A percentile compares a stretch with the other conserved stretches of the same genome.
These are phyloP conservation scores for Chernovozyma sophiae-reginae DNA, from an alignment of 1,139 yeast genomes.

Conservation along the genomic window DNA sequence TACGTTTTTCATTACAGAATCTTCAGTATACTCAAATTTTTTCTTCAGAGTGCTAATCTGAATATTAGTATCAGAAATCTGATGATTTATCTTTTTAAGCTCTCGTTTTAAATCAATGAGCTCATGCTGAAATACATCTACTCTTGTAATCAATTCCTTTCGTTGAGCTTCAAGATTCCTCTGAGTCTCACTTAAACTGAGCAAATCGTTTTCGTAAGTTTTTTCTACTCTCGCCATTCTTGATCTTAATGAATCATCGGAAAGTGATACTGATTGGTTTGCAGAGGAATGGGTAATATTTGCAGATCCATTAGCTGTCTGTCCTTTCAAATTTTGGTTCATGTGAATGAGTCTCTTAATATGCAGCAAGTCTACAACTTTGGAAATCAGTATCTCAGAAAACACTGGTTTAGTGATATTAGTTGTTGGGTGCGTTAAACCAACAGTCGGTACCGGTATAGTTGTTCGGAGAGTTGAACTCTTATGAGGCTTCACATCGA, in stretches of 20 bases:
- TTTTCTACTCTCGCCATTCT: constrained; percentile 4
- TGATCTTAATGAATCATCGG: constrained; percentile 1
- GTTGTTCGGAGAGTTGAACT: background rate
- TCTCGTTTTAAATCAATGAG: constrained; percentile 19
- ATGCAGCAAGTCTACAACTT: constrained; percentile 6
- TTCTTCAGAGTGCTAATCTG: constrained; percentile 16
- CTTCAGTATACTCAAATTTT: constrained; percentile 24
- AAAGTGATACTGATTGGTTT: background rate
- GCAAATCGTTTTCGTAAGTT: constrained; percentile 2
- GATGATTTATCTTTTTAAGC: constrained; percentile 18
- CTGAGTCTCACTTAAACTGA: constrained; percentile 1
- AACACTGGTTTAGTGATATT: background rate
- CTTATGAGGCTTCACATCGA: background rate
- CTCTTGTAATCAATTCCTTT: constrained; percentile 13
- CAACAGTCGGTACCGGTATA: background rate
- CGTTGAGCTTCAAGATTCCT: constrained; percentile 15
- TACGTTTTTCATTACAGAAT: constrained; percentile 24
- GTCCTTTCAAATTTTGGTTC: too few species aligned
- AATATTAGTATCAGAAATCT: constrained; percentile 16
- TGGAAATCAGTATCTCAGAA: background rate
- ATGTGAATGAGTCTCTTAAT: constrained; percentile 1
- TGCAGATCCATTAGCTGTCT: background rate
- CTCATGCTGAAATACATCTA: constrained; percentile 21
- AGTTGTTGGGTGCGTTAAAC: background rate
- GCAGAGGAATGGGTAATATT: background rate